Conservation (phyloP, 139 green algal genomes). For the Asterochloris sp. region DNA sequence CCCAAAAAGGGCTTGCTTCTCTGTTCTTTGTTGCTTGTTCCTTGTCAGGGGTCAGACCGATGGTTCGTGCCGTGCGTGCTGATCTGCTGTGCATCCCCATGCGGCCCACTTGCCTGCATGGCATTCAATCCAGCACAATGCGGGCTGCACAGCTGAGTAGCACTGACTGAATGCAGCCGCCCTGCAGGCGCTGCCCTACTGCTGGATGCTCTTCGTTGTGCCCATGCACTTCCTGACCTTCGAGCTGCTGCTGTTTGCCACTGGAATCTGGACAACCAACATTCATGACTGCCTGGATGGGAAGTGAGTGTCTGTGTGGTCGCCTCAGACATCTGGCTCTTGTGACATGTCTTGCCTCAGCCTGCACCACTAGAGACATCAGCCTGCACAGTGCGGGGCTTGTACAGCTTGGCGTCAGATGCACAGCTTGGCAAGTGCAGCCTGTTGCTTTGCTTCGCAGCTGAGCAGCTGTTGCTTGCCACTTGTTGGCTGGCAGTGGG, state of each 20-base stretch:
- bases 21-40: too few relatives aligned
- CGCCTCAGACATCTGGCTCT: background rate
- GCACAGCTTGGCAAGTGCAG: background rate
- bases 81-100: background rate
- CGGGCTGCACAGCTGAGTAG: background rate
- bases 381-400: background rate
- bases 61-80: background rate
- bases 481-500: background rate
- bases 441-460: background rate
- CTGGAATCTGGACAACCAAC: slow-evolving; percentile 93
- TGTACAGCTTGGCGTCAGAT: background rate
- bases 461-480: background rate
- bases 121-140: background rate
- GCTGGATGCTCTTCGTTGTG: slow-evolving; percentile 74
- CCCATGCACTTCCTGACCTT: slow-evolving; percentile 92
- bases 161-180: slow-evolving; percentile 20
- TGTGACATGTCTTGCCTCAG: background rate
- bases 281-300: slow-evolving; percentile 94
- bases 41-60: too few relatives aligned
- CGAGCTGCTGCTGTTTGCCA: slow-evolving; percentile 90
- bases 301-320: slow-evolving; percentile 20
- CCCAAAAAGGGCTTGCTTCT: too few relatives aligned
- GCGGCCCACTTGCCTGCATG: background rate
- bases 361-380: background rate
- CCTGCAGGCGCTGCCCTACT: slow-evolving; percentile 83